phyloP scores from a whole-genome alignment of 1,284 basidiomycete species.

The Ustilago esculenta region DNA sequence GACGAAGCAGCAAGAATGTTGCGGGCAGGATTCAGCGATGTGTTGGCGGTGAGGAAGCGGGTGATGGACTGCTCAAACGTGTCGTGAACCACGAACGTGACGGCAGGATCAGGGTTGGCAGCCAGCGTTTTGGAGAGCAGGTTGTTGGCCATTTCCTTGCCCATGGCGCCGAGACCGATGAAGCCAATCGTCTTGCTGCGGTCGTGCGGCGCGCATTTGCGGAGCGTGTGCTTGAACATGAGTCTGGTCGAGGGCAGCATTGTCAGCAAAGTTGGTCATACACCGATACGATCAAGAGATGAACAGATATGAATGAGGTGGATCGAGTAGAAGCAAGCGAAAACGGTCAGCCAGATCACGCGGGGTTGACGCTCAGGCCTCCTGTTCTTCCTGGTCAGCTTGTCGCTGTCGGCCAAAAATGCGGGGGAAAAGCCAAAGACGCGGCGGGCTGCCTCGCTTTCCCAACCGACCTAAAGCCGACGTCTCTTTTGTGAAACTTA shows the following conservation, averaged over 20 bases:
- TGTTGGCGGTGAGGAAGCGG: slow-evolving; percentile 55
- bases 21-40: slow-evolving; percentile 53
- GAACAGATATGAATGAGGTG: not conserved
- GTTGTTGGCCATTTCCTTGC: slow-evolving; percentile 60
- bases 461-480: not conserved
- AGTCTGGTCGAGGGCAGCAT: slow-evolving; percentile 35
- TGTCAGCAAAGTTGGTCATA: not conserved
- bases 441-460: slow-evolving; percentile 8
- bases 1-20: slow-evolving; percentile 61
- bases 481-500: too few relatives aligned
- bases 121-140: slow-evolving; percentile 54
- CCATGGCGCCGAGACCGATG: slow-evolving; percentile 64
- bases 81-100: slow-evolving; percentile 57
- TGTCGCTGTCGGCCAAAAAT: slow-evolving; percentile 8
- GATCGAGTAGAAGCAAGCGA: not conserved
- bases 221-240: slow-evolving; percentile 23
- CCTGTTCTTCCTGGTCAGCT: too few relatives aligned
- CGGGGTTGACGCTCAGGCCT: slow-evolving; percentile 19
- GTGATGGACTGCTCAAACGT: slow-evolving; percentile 56
- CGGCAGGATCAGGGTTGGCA: slow-evolving; percentile 31
- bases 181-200: slow-evolving; percentile 61
- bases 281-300: too few relatives aligned
- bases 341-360: not conserved
- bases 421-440: slow-evolving; percentile 6
- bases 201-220: slow-evolving; percentile 32